phyloP scores from a whole-genome alignment of 2,329 filamentous ascomycete genomes.

The Colletotrichum plurivorum region DNA sequence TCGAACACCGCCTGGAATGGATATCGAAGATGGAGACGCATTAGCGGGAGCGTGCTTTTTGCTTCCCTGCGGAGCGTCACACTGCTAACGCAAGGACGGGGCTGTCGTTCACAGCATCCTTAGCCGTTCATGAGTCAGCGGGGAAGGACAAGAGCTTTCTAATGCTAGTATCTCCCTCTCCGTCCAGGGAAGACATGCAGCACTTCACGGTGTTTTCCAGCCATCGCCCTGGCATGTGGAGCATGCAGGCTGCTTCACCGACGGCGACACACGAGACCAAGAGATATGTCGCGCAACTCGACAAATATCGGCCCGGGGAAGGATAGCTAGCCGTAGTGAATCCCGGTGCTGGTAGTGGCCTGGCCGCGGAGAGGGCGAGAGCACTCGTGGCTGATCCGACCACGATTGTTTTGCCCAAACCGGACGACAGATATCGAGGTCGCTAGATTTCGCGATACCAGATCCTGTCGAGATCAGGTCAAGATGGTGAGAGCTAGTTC shows the following conservation, averaged over 20 bases:
- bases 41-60: constrained; percentile 38
- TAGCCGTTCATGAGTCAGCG: constrained; percentile 34
- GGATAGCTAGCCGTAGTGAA: neutral
- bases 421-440: constrained; percentile 4
- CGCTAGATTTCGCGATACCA: constrained; percentile 1
- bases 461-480: constrained; percentile 22
- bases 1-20: constrained; percentile 38
- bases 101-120: constrained; percentile 34
- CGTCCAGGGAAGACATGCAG: constrained; percentile 25
- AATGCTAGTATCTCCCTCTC: neutral
- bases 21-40: constrained; percentile 37
- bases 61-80: constrained; percentile 40
- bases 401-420: neutral
- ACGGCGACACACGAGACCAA: constrained; percentile 20
- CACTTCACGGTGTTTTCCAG: constrained; percentile 6
- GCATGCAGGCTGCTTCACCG: constrained; percentile 32
- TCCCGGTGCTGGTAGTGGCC: neutral
- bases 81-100: constrained; percentile 31
- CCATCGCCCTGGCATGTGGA: constrained; percentile 31
- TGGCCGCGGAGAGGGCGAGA: neutral
- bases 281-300: constrained; percentile 31
- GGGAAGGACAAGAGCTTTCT: neutral
- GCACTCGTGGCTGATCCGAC: neutral
- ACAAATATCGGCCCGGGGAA: neutral
- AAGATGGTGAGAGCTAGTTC: constrained; percentile 18